phyloP scores from a whole-genome alignment of 176 grass and related monocot species.

The Ananas comosus region DNA sequence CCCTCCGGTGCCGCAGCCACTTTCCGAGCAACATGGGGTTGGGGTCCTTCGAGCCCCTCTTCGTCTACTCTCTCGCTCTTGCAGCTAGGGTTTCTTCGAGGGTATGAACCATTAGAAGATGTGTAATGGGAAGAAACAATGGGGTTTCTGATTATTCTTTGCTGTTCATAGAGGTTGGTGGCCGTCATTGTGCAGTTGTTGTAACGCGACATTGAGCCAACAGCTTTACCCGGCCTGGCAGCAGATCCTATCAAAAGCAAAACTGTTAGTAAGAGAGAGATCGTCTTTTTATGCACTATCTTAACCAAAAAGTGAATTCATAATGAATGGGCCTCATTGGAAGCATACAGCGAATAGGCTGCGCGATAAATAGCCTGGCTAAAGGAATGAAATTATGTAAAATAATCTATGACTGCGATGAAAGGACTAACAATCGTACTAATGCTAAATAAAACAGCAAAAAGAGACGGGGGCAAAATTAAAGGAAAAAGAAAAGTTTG shows the following conservation, averaged over 20 bases:
- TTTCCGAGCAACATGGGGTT: conserved; percentile 51
- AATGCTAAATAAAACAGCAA: not conserved
- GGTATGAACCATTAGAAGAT: conserved; percentile 46
- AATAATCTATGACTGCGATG: not conserved
- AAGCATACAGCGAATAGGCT: too few relatives aligned
- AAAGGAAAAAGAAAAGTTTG: not conserved
- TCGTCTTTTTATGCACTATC: too few relatives aligned
- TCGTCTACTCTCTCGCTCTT: conserved; percentile 60
- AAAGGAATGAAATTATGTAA: too few relatives aligned
- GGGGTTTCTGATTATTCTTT: conserved; percentile 37
- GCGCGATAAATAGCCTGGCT: too few relatives aligned
- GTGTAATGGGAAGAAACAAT: conserved; percentile 36
- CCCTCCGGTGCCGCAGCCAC: conserved; percentile 50
- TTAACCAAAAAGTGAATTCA: too few relatives aligned
- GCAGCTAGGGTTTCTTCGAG: conserved; percentile 71
- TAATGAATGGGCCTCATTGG: too few relatives aligned
- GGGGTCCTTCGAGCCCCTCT: conserved; percentile 42
- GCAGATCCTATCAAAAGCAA: conserved; percentile 39
- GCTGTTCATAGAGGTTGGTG: conserved; percentile 53
- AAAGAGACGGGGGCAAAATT: not conserved
- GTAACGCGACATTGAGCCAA: conserved; percentile 38
- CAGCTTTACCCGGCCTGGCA: conserved; percentile 49
- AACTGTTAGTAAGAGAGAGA: not conserved
- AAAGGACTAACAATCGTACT: not conserved
- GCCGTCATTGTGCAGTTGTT: conserved; percentile 24